Base-by-base conservation (phyloP, 192 early-diverging fungal species). In the Gonapodya prolifera region DNA sequence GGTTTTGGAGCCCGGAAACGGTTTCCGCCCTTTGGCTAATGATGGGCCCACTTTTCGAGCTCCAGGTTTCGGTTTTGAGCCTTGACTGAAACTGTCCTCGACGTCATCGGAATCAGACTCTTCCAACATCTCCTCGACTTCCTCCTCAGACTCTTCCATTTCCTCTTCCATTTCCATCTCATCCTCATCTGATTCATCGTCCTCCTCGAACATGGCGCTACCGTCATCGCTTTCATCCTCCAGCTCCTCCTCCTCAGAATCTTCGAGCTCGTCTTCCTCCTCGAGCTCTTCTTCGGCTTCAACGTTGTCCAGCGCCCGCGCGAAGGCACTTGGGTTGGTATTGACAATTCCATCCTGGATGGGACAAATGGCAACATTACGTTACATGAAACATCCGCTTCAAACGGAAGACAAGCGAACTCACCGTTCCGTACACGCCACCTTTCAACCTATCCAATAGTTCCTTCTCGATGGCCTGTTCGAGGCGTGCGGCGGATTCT, bases 311-410 rank as follows among this genome's bases (percentile, higher is more conserved):
- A 99, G 81, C 23, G 95, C 92, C 82, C 93, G 90, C 79, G 87
- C 89, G 91, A 97, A 99, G 28, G 94, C 92, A 34, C 88, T 84
- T 82, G 95, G 91, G 78, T 92, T 91, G 80, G 95, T 94, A 82
- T 99, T 99, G 71, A 99, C 87, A n/a, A 96, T 95, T 35, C 89
- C 92, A 80, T 99, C 97, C n/a, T n/a, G n/a, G n/a, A n/a, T n/a
- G n/a, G n/a, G n/a, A n/a, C n/a, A n/a, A n/a, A n/a, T n/a, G n/a
- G n/a, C n/a, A n/a, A n/a, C n/a, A n/a, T n/a, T n/a, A n/a, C n/a
- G n/a, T n/a, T n/a, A n/a, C n/a, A n/a, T n/a, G n/a, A n/a, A n/a
- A n/a, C n/a, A n/a, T n/a, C n/a, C n/a, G n/a, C n/a, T n/a, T n/a
- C n/a, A n/a, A n/a, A n/a, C n/a, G n/a, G n/a, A n/a, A n/a, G n/a